Evolutionary conservation across 108 stramenopile genomes (phyloP).

Genomic region (Fistulifera pelliculosa): DNA sequence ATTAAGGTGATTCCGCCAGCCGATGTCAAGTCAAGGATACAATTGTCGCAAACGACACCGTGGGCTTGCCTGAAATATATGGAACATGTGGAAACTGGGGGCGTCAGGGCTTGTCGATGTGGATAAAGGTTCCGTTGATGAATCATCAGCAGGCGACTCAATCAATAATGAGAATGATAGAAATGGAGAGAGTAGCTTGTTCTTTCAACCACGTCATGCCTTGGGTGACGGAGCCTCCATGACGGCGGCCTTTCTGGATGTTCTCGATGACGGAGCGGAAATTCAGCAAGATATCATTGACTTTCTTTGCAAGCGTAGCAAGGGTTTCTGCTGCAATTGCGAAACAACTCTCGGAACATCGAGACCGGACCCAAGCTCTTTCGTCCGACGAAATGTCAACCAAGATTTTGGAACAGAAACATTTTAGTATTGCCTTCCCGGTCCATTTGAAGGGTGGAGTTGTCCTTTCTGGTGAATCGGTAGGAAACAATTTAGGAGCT

Average conservation of each 20-base stretch:
- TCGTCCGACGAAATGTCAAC: neutral
- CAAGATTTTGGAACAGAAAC: neutral
- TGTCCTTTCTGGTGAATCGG: constrained; percentile 52
- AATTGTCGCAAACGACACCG: constrained; percentile 41
- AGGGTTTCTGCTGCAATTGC: no score
- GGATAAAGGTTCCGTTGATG: no score
- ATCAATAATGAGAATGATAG: no score
- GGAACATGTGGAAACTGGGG: constrained; percentile 44
- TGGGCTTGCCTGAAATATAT: constrained; percentile 38
- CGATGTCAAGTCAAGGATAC: constrained; percentile 52
- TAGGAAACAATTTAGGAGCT: constrained; percentile 84
- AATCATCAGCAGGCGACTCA: no score
- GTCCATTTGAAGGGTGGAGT: constrained; percentile 75
- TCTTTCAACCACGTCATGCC: constrained; percentile 78
- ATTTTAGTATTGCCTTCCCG: constrained; percentile 28
- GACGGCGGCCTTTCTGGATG: constrained; percentile 53
- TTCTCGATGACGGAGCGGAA: constrained; percentile 70
- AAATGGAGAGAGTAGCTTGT: constrained; percentile 47
- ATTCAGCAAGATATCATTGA: constrained; percentile 33
- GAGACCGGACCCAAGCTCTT: neutral
- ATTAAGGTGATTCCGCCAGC: no score
- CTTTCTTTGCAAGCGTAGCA: no score
- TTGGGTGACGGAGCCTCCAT: constrained; percentile 78
- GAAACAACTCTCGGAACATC: no score
- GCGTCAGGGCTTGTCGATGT: neutral